Evolutionary conservation across 2,329 filamentous ascomycete species (phyloP), one percentile per base, ranked within the genome.

Genomic region (Alternaria ventricosa): DNA sequence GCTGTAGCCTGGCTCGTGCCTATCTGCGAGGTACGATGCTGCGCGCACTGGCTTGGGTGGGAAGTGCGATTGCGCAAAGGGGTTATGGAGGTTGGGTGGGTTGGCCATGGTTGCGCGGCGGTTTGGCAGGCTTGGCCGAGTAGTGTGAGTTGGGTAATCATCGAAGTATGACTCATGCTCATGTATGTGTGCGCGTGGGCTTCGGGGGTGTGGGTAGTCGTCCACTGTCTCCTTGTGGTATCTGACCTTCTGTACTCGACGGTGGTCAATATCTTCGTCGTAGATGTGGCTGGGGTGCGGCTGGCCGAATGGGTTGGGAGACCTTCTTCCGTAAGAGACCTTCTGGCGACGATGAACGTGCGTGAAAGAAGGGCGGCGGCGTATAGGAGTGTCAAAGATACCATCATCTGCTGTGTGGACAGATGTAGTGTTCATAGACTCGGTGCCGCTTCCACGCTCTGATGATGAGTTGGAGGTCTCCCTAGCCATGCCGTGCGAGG

Each of bases 361-460:
- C 10, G 59, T 49, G 20, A 27, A 6, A 2, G 65, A 36, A 13
- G 63, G 50, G 30, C 47, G 50, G 20, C 47, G n/a, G 20, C 61
- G 62, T 7, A 66, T 25, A 28, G 68, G 66, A 11, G 47, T 47
- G 5, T 68, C 69, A 57, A 74, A 75, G 51, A 75, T 60, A 28
- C 65, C 65, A 45, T 73, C 70, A 11, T 70, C 68, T 27, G 67
- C 63, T 44, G 68, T 71, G 30, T 70, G 68, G 9, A 60, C 50
- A 6, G 73, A 76, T 4, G 69, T 67, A 28, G 62, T 61, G 15
- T 67, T 63, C 43, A 65, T 66, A 10, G 70, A 74, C 9, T 63
- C 65, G 1, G 70, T 74, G 23, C 71, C 71, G 43, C 73, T 76
- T 58, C 66, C 68, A 7, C 66, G 59, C 22, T 70, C 63, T 49